Evolutionary conservation across 257 asterid species (phyloP).

Genomic region (Plantago ovata): DNA sequence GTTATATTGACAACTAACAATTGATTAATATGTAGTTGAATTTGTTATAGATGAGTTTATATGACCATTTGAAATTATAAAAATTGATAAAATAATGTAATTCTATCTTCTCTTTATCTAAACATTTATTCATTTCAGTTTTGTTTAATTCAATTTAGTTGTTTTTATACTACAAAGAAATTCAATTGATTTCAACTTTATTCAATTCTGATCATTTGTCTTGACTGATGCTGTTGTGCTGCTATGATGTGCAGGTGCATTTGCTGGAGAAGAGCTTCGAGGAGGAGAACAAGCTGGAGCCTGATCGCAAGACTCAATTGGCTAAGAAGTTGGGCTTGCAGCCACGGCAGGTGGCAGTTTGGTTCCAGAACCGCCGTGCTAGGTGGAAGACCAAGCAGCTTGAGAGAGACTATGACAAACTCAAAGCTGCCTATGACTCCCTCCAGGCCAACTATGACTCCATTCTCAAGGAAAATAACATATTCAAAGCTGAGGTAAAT

Average conservation of each 20-base stretch:
- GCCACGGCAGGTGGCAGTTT: conserved; percentile 99
- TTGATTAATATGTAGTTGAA: not conserved
- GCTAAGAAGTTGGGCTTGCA: conserved; percentile 89
- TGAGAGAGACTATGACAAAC: conserved; percentile 85
- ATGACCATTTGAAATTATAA: no score
- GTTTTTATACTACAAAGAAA: no score
- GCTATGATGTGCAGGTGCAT: conserved; percentile 53
- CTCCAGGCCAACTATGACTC: conserved; percentile 69
- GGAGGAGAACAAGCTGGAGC: conserved; percentile 96
- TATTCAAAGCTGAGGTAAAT: conserved; percentile 86
- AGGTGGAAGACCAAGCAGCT: conserved; percentile 98
- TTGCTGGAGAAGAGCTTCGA: conserved; percentile 95
- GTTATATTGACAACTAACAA: no score
- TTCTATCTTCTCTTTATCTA: no score
- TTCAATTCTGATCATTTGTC: no score
- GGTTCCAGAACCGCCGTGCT: conserved; percentile 99
- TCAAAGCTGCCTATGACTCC: conserved; percentile 80
- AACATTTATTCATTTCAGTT: no score
- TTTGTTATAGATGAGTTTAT: not conserved
- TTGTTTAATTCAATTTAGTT: no score
- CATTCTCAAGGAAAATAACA: conserved; percentile 68
- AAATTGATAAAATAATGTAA: no score
- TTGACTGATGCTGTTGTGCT: not conserved
- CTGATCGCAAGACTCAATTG: conserved; percentile 83
- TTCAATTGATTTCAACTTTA: no score